Base-by-base conservation (phyloP, 768 basidiomycete genomes). In the Dendrothele bispora region DNA sequence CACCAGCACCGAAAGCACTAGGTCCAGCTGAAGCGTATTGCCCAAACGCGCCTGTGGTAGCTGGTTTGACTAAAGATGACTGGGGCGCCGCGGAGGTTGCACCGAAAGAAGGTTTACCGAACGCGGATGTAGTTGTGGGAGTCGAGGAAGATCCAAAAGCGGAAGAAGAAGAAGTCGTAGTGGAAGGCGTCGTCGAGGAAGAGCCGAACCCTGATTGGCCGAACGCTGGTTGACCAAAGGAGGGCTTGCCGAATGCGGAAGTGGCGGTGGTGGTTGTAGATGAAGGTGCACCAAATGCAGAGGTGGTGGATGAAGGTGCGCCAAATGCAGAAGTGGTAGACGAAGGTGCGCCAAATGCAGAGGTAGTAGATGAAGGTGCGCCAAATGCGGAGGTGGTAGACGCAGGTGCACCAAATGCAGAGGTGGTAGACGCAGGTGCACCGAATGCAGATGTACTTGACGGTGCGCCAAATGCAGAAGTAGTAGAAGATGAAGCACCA, bases 311-410 rank as follows among this genome's bases (percentile, higher is more conserved):
- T 7, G 52, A 28, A n/a, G 52, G 48, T 12, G 48, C 48, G 12
- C 44, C 53, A n/a, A 52, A 54, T n/a, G 58, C 57, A 30, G 68
- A 55, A 17, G 61, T 22, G 42, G 66, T 45, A 35, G 52, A 18
- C 36, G 37, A 30, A 17, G 38, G 28, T 15, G 55, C 38, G 26
- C 70, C 70, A 50, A 77, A 77, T 6, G 71, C 68, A 12, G 77
- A 71, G 12, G 59, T 44, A 22, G 49, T 27, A 24, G 39, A 46
- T 17, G 34, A n/a, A n/a, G 51, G 29, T 42, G 54, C 37, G 38
- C 63, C 55, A 25, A 56, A 69, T 61, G 37, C 58, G 26, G 60
- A 53, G 25, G 46, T 53, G 5, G 39, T 21, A n/a, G 57, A 46
- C 17, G 55, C 35, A 5, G 60, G 24, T 18, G 50, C 37, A 37